Evolutionary conservation across 176 grass and related monocot species (phyloP).

Genomic region (Aegilops umbellulata): DNA sequence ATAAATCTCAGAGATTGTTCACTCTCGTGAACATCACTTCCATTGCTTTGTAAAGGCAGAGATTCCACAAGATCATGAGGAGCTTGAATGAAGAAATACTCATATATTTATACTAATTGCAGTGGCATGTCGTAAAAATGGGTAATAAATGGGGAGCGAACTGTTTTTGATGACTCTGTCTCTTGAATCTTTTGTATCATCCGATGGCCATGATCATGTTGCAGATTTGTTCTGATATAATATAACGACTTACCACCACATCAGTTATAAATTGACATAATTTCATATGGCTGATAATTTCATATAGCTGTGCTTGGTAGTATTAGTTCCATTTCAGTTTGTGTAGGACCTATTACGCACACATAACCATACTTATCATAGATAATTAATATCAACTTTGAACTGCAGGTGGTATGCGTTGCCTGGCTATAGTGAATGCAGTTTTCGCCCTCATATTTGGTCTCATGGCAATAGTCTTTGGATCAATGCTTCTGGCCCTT

Average conservation of each 20-base stretch:
- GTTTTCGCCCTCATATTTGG: slow-evolving; percentile 68
- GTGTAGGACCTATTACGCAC: background rate
- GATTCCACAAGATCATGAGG: background rate
- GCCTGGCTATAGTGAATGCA: slow-evolving; percentile 77
- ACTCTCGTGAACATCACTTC: background rate
- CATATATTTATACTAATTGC: background rate
- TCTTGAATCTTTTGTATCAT: slow-evolving; percentile 1
- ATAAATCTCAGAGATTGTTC: background rate
- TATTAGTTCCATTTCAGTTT: background rate
- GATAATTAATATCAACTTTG: slow-evolving; percentile 20
- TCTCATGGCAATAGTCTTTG: slow-evolving; percentile 88
- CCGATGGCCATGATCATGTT: background rate
- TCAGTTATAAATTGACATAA: background rate
- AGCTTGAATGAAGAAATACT: background rate
- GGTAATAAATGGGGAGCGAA: background rate
- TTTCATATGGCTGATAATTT: slow-evolving; percentile 8
- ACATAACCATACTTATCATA: background rate
- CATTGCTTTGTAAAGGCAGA: background rate
- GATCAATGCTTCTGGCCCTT: slow-evolving; percentile 73
- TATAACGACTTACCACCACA: background rate
- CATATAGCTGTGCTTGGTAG: background rate
- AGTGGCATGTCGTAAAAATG: background rate
- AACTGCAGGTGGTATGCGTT: slow-evolving; percentile 83
- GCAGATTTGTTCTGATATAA: background rate
- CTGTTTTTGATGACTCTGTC: background rate